A percentile compares a stretch with the other conserved stretches of the same genome.
Evolutionary conservation across 768 basidiomycete genomes (phyloP).

Genomic region (Sutorius australiensis): DNA sequence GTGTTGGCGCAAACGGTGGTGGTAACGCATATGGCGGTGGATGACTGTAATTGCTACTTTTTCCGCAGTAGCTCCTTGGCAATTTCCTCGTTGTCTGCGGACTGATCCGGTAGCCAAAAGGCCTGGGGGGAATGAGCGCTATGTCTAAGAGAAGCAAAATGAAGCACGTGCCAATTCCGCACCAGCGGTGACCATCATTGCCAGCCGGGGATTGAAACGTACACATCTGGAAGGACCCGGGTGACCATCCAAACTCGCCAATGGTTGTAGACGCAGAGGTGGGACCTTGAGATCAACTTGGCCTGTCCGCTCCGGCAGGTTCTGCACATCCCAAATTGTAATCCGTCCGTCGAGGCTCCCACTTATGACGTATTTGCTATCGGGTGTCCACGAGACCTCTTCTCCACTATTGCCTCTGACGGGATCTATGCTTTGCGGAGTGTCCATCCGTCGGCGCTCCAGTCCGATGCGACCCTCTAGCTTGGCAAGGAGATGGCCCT

Average conservation of each 20-base stretch:
- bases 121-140: slow-evolving; percentile 39
- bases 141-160: not conserved
- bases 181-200: slow-evolving; percentile 86
- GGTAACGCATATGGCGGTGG: too few species aligned
- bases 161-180: slow-evolving; percentile 66
- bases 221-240: slow-evolving; percentile 83
- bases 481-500: slow-evolving; percentile 78
- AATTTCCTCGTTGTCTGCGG: slow-evolving; percentile 65
- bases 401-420: slow-evolving; percentile 83
- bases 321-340: slow-evolving; percentile 82
- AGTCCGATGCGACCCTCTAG: slow-evolving; percentile 82
- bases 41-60: slow-evolving; percentile 31
- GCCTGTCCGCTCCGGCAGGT: slow-evolving; percentile 49
- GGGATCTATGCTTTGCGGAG: slow-evolving; percentile 59
- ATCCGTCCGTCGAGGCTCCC: slow-evolving; percentile 85
- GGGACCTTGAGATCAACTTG: slow-evolving; percentile 52
- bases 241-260: slow-evolving; percentile 66
- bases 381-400: slow-evolving; percentile 92
- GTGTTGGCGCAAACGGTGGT: too few species aligned
- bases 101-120: slow-evolving; percentile 65
- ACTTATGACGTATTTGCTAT: slow-evolving; percentile 84
- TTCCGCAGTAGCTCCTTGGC: slow-evolving; percentile 68
- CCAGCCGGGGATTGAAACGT: slow-evolving; percentile 82
- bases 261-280: slow-evolving; percentile 49
- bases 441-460: slow-evolving; percentile 56